Conservation (phyloP, 768 basidiomycete genomes). For the Russula ochroleuca region DNA sequence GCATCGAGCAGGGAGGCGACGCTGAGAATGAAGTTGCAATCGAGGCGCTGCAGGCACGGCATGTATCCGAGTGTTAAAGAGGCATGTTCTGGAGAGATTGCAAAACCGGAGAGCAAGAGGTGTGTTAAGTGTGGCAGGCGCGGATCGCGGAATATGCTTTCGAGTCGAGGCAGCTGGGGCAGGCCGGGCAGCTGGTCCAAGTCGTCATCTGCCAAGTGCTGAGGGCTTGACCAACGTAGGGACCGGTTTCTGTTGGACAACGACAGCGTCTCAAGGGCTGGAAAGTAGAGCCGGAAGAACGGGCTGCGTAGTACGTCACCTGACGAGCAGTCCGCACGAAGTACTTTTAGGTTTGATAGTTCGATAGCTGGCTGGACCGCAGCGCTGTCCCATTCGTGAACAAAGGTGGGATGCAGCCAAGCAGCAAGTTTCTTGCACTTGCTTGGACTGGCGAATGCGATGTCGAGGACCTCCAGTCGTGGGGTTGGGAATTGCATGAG, state of each 20-base stretch:
- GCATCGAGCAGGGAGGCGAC: slow-evolving; percentile 10
- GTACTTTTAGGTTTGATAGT: slow-evolving; percentile 13
- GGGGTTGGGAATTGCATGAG: slow-evolving; percentile 21
- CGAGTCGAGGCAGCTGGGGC: slow-evolving; percentile 16
- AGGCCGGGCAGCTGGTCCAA: slow-evolving; percentile 1
- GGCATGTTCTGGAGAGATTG: slow-evolving; percentile 14
- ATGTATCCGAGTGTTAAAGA: slow-evolving; percentile 22
- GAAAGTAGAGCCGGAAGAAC: slow-evolving; percentile 22
- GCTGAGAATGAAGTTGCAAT: slow-evolving; percentile 22
- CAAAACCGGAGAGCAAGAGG: slow-evolving; percentile 20
- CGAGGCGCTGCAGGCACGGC: slow-evolving; percentile 24
- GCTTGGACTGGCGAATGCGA: slow-evolving; percentile 11
- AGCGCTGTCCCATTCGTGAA: not conserved
- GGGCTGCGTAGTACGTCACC: slow-evolving; percentile 21
- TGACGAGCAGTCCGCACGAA: slow-evolving; percentile 16
- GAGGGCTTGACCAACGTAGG: not conserved
- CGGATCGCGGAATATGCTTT: slow-evolving; percentile 26
- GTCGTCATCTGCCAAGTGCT: not conserved
- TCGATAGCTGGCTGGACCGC: slow-evolving; percentile 9
- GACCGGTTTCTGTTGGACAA: slow-evolving; percentile 16
- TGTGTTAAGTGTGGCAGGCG: slow-evolving; percentile 23
- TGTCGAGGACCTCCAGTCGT: slow-evolving; percentile 17
- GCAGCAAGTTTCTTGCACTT: slow-evolving; percentile 12
- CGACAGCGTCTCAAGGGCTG: slow-evolving; percentile 22
- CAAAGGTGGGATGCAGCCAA: slow-evolving; percentile 11